Evolutionary conservation across 2,329 filamentous ascomycete species (phyloP).

Genomic region (Periconia sp.): DNA sequence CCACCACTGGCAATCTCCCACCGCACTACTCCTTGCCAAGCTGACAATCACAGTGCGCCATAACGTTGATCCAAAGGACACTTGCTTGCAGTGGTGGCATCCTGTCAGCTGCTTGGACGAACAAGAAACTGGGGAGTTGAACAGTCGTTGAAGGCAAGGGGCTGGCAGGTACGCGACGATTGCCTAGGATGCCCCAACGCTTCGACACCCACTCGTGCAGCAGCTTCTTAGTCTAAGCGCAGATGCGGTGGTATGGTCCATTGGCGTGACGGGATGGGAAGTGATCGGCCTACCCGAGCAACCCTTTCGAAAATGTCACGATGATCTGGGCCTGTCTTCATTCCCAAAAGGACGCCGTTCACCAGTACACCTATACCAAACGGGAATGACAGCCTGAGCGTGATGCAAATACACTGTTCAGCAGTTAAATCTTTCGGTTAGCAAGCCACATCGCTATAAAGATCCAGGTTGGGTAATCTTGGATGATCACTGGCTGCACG

Average conservation of each 20-base stretch:
- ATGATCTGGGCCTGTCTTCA: not conserved
- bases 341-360: not conserved
- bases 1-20: not conserved
- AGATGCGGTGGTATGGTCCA: not conserved
- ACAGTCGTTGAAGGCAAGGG: not conserved
- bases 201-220: not conserved
- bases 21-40: not conserved
- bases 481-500: not conserved
- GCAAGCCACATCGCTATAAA: not conserved
- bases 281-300: not conserved
- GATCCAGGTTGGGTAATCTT: not conserved
- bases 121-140: not conserved
- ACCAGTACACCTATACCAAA: not conserved
- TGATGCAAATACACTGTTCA: not conserved
- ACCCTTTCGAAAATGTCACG: not conserved
- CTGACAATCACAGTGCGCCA: not conserved
- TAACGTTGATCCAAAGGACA: not conserved
- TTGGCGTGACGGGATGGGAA: not conserved
- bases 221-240: not conserved
- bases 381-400: not conserved
- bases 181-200: slow-evolving; percentile 2
- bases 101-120: not conserved
- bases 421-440: not conserved
- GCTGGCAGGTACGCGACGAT: not conserved
- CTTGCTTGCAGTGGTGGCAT: not conserved